Conservation (phyloP, 192 early-diverging fungal genomes). For the Geosiphon pyriformis region DNA sequence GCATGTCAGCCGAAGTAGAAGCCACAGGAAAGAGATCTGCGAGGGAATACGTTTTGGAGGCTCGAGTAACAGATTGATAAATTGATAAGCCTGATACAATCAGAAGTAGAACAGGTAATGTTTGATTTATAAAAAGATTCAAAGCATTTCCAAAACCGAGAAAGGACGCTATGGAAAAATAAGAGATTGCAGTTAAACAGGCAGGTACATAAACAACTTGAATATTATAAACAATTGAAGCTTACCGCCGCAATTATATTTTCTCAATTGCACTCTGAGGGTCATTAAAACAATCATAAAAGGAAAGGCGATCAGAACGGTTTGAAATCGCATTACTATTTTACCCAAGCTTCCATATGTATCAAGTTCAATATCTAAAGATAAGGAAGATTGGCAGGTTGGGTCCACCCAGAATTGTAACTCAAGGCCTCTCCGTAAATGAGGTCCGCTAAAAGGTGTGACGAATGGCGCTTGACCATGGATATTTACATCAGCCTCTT, state of each 20-base stretch:
- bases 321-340: constrained; percentile 64
- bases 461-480: constrained; percentile 48
- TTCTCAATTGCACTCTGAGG: constrained; percentile 40
- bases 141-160: constrained; percentile 39
- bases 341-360: constrained; percentile 67
- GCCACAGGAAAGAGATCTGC: constrained; percentile 6
- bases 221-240: constrained; percentile 13
- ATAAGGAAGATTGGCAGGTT: constrained; percentile 36
- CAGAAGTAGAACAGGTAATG: constrained; percentile 32
- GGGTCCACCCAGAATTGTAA: constrained; percentile 54
- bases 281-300: constrained; percentile 59
- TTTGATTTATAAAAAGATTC: constrained; percentile 28
- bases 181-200: too few relatives aligned
- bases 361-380: constrained; percentile 50
- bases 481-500: constrained; percentile 39
- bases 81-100: constrained; percentile 30
- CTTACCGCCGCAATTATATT: constrained; percentile 26
- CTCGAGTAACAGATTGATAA: constrained; percentile 33
- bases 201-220: too few relatives aligned
- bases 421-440: constrained; percentile 33
- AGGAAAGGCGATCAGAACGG: constrained; percentile 60
- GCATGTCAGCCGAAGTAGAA: constrained; percentile 12
- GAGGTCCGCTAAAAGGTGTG: constrained; percentile 13
- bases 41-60: constrained; percentile 16
- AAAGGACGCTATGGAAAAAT: constrained; percentile 28